Evolutionary conservation across 371 early-diverging fungal genomes (phyloP), one percentile per base, ranked within the genome.

Genomic region (Lichtheimia corymbifera): DNA sequence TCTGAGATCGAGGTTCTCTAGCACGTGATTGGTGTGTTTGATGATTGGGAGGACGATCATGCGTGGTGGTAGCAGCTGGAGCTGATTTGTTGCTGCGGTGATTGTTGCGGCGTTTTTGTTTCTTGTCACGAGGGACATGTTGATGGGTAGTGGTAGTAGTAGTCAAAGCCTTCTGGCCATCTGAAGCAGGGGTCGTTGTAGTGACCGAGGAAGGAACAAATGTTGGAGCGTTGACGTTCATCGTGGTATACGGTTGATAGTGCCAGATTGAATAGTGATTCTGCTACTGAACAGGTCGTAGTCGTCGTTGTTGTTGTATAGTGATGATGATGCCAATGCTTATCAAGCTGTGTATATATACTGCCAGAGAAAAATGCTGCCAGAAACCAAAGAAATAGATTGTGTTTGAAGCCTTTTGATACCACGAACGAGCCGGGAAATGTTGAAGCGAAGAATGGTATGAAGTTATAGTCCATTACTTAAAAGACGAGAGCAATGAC

Each of bases 161-260:
- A 35, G 35, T 35, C 43, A 47, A 52, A 35, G 11, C 35, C 28
- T 55, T 55, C 35, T n/a, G 64, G 49, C 15, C 64, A 59, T 53
- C 56, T 25, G 55, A 42, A 52, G 57, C 61, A 41, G 59, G 41
- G 52, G 45, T 50, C n/a, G 59, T 22, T 40, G 61, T 65, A 43
- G 50, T 49, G 47, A 20, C 55, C 18, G 61, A 50, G 22, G 67
- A 54, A 56, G 72, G 72, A 22, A 65, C 52, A 58, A 72, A 72
- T 28, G 53, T 59, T 47, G 67, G 72, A 14, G 72, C 72, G 61
- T 72, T 65, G 60, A 45, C 65, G 62, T 72, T 72, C 72, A 72
- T 72, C 27, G 41, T 45, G 6, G 11, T 35, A 35, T 35, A 35
- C 35, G 5, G 35, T 35, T 6, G 35, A 35, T 35, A 35, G 9